A percentile compares a stretch with the other conserved stretches of the same genome.
Evolutionary conservation across 2,329 filamentous ascomycete species (phyloP).

Genomic region (Botryotinia convoluta): DNA sequence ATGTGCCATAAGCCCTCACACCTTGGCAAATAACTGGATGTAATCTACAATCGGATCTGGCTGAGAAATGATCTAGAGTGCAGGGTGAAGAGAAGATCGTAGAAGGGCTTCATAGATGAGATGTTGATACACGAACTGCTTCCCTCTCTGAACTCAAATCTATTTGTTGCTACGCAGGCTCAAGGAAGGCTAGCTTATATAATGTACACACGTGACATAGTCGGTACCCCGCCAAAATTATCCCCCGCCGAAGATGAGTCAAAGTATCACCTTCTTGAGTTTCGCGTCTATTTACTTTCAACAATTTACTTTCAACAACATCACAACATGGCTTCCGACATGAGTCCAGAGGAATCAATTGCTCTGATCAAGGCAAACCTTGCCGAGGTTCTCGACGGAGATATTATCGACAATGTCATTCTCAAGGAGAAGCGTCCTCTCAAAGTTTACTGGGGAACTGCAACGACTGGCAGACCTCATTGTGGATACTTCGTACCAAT

Average conservation of each 20-base stretch:
- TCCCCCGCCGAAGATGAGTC: slow-evolving; percentile 2
- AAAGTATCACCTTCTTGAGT: background rate
- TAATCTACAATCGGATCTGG: background rate
- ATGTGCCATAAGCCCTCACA: background rate
- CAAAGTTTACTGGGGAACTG: slow-evolving; percentile 83
- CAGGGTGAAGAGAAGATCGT: background rate
- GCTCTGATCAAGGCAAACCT: slow-evolving; percentile 77
- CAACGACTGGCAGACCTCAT: slow-evolving; percentile 67
- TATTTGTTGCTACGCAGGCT: background rate
- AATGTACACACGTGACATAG: background rate
- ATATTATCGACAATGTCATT: slow-evolving; percentile 74
- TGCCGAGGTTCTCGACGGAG: slow-evolving; percentile 77
- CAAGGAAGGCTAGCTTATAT: background rate
- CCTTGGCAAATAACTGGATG: background rate
- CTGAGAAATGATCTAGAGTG: background rate
- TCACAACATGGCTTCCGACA: slow-evolving; percentile 29
- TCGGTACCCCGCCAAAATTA: background rate
- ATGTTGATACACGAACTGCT: background rate
- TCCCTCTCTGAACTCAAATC: background rate
- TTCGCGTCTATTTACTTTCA: background rate
- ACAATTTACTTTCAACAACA: slow-evolving; percentile 15
- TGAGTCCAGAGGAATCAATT: slow-evolving; percentile 59
- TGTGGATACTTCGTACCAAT: slow-evolving; percentile 79
- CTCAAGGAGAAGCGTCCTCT: slow-evolving; percentile 67
- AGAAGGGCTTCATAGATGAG: background rate